Evolutionary conservation across 257 asterid genomes (phyloP).

Genomic region (Striga asiatica): DNA sequence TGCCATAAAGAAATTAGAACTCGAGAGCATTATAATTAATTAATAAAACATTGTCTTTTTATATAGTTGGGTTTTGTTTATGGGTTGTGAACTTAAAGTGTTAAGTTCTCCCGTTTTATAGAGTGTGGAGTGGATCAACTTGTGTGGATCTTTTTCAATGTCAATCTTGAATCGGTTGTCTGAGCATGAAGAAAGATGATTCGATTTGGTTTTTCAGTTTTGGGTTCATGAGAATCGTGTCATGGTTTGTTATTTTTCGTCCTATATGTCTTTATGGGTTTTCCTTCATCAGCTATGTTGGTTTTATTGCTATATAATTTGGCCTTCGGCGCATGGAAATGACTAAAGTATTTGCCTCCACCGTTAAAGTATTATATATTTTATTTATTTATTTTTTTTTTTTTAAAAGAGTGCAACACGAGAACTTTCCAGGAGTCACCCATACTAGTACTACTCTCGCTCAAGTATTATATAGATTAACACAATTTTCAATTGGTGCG

Average conservation of each 20-base stretch:
- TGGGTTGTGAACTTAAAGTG: background rate
- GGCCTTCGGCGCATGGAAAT: too few species aligned
- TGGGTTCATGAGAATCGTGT: slow-evolving; percentile 22
- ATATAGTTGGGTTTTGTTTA: background rate
- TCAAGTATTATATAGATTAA: too few species aligned
- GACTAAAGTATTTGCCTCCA: too few species aligned
- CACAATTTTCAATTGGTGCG: too few species aligned
- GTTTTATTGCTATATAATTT: background rate
- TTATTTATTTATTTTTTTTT: too few species aligned
- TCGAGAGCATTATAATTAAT: background rate
- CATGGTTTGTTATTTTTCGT: slow-evolving; percentile 15
- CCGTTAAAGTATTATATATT: too few species aligned
- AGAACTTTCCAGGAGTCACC: too few species aligned
- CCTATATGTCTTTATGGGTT: background rate
- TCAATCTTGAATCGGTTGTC: background rate
- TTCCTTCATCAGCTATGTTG: background rate
- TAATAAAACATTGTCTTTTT: background rate
- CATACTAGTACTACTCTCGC: too few species aligned
- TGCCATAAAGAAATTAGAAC: slow-evolving; percentile 4
- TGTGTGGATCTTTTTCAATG: background rate
- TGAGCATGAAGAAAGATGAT: background rate
- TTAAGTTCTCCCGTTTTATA: slow-evolving; percentile 24
- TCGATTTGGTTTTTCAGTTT: background rate
- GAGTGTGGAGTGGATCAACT: background rate
- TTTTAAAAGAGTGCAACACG: too few species aligned